phyloP scores from a whole-genome alignment of 2,329 filamentous ascomycete species.

The Aulographum hederae region DNA sequence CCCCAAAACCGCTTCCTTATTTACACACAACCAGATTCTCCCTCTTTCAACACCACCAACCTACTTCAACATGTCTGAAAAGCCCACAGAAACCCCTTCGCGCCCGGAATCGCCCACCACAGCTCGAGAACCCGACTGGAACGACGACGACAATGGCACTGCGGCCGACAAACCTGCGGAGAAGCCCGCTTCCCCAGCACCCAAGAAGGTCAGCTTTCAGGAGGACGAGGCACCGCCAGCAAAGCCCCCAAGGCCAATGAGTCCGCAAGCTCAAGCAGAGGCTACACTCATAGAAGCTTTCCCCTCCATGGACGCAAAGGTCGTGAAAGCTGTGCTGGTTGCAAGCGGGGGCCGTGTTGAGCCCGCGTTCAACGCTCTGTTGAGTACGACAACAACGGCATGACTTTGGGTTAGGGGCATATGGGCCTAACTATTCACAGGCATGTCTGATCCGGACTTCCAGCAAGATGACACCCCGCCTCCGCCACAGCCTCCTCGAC shows the following conservation, averaged over 20 bases:
- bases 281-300: constrained; percentile 87
- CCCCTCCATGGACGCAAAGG: constrained; percentile 57
- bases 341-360: constrained; percentile 81
- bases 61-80: too few species aligned
- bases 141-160: constrained; percentile 50
- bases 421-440: constrained; percentile 12
- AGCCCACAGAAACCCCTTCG: too few species aligned
- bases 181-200: constrained; percentile 20
- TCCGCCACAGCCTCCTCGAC: constrained; percentile 68
- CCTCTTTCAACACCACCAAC: too few species aligned
- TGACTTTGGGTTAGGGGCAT: not conserved
- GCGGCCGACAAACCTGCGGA: constrained; percentile 26
- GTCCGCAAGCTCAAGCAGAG: constrained; percentile 68
- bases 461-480: constrained; percentile 31
- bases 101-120: constrained; percentile 18
- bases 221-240: constrained; percentile 39
- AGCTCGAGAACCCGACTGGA: constrained; percentile 23
- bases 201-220: constrained; percentile 25
- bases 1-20: too few species aligned
- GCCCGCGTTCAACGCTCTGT: constrained; percentile 83
- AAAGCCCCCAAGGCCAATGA: constrained; percentile 72
- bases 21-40: too few species aligned
- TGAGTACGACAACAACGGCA: constrained; percentile 50
- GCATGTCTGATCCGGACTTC: constrained; percentile 36
- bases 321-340: constrained; percentile 73